Percentiles rank a stretch among this genome's conserved stretches.
Evolutionary conservation across 2,329 filamentous ascomycete genomes (phyloP).

Genomic region (Penicillium nordicum): DNA sequence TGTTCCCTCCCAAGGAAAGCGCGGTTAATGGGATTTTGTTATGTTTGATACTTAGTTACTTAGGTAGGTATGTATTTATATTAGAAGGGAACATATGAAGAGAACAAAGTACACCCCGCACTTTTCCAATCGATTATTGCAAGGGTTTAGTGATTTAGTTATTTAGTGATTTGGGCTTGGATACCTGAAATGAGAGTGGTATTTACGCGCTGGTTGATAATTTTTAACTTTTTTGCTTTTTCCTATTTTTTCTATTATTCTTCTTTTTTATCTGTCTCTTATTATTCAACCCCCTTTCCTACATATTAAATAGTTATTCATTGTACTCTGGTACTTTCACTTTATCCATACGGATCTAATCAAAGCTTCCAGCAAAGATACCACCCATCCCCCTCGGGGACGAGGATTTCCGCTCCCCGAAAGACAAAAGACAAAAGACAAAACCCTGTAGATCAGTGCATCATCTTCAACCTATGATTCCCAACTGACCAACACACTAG

Average conservation of each 20-base stretch:
- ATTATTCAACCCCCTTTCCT: neutral
- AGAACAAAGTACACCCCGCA: slow-evolving; percentile 7
- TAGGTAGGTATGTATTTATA: neutral
- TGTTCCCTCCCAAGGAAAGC: neutral
- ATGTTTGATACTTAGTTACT: neutral
- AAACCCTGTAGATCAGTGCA: slow-evolving; percentile 20
- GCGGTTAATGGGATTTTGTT: neutral
- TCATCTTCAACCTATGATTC: neutral
- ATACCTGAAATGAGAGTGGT: neutral
- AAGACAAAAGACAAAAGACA: neutral
- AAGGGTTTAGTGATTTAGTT: neutral
- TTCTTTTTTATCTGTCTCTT: neutral
- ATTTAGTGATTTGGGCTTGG: neutral
- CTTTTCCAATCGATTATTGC: neutral
- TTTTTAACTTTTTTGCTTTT: neutral
- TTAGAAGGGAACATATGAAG: too few species aligned
- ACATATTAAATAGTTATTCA: neutral
- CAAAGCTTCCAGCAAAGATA: neutral
- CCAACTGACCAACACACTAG: neutral
- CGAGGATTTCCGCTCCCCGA: slow-evolving; percentile 14
- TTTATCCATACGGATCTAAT: neutral
- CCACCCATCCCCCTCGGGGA: slow-evolving; percentile 14
- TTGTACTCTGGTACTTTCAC: slow-evolving; percentile 1
- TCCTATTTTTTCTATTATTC: neutral
- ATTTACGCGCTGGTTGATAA: neutral